Percentiles rank a stretch among this genome's conserved stretches.
Conservation (phyloP, 2,329 filamentous ascomycete genomes). For the Aspergillus viridinutans region DNA sequence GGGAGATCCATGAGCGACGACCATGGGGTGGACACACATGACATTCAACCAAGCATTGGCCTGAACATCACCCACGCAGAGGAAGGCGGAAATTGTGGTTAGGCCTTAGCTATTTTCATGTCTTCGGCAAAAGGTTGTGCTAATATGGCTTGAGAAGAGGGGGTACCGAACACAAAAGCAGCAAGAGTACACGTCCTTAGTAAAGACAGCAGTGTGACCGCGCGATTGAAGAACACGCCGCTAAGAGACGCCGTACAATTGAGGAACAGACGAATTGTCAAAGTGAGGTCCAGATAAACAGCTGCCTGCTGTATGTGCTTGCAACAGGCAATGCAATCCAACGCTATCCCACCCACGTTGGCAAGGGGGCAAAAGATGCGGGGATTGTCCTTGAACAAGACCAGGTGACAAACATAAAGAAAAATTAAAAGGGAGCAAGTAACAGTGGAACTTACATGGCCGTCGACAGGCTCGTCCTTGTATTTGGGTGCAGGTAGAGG, state of each 20-base stretch:
- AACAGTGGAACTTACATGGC: constrained; percentile 41
- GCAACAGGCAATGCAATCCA: not conserved
- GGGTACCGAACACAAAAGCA: not conserved
- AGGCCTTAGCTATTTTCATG: not conserved
- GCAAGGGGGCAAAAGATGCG: not conserved
- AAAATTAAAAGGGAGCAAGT: constrained; percentile 13
- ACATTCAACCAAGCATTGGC: not conserved
- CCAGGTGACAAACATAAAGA: constrained; percentile 9
- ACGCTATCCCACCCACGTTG: not conserved
- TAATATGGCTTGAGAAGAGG: not conserved
- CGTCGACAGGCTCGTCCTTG: constrained; percentile 46
- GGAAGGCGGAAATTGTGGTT: not conserved
- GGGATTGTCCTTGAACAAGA: not conserved
- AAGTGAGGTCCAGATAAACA: not conserved
- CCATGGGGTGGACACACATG: not conserved
- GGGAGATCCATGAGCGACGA: not conserved
- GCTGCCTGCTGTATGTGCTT: not conserved
- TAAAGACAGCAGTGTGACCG: not conserved
- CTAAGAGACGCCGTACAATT: not conserved
- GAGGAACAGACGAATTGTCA: not conserved
- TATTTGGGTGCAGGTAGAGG: constrained; percentile 38
- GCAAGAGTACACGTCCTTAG: not conserved
- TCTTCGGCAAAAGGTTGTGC: not conserved
- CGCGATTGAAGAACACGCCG: not conserved
- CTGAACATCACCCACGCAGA: not conserved